Evolutionary conservation across 169 alveolate genomes (phyloP).

Genomic region (Plasmodium vivax): DNA sequence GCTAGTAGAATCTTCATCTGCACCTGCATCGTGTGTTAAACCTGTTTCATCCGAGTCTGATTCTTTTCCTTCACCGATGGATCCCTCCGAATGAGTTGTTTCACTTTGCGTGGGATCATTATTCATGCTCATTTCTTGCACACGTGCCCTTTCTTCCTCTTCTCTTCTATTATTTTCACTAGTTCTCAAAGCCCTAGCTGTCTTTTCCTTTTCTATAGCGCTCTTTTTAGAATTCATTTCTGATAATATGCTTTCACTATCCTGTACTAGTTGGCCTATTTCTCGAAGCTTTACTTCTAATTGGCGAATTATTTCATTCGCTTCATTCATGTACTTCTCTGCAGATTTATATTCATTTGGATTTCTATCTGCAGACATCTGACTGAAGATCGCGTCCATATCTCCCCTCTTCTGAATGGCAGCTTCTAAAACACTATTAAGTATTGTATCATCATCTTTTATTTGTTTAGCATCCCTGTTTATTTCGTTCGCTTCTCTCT

Average conservation of each 20-base stretch:
- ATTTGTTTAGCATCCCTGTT: not conserved
- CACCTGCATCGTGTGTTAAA: not conserved
- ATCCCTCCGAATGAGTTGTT: not conserved
- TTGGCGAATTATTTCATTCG: not conserved
- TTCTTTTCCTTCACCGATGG: not conserved
- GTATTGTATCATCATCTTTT: not conserved
- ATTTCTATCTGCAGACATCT: not conserved
- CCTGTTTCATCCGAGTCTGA: not conserved
- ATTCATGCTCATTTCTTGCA: not conserved
- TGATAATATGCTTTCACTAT: not conserved
- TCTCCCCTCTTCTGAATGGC: not conserved
- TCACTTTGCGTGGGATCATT: not conserved
- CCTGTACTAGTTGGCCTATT: not conserved
- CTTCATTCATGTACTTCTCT: not conserved
- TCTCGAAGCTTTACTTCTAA: not conserved
- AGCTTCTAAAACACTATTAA: not conserved
- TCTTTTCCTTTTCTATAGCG: not conserved
- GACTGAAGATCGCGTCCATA: not conserved
- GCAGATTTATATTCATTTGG: slow-evolving; percentile 15
- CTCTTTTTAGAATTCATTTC: not conserved
- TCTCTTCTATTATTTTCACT: not conserved
- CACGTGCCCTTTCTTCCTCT: slow-evolving; percentile 3
- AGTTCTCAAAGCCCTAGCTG: not conserved
- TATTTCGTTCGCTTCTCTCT: not conserved
- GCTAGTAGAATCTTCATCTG: not conserved